Conservation (phyloP, 768 basidiomycete species). For the Termitomyces sp. region DNA sequence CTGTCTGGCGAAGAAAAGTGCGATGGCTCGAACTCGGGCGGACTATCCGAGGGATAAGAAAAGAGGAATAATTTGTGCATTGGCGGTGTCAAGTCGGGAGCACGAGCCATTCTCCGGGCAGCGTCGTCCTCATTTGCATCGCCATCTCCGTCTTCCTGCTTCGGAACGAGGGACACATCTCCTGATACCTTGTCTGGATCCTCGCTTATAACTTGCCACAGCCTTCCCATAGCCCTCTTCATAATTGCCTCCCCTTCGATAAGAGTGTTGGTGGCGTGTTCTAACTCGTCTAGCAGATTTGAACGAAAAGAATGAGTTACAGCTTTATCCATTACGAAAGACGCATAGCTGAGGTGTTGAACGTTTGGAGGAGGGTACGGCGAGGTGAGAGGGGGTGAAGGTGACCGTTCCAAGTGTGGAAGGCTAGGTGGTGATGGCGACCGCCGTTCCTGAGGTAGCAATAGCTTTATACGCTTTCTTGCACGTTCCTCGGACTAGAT, state of each 20-base stretch:
- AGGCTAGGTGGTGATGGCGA: constrained; percentile 72
- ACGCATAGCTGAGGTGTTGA: constrained; percentile 74
- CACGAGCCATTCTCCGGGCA: constrained; percentile 45
- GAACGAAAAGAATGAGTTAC: constrained; percentile 84
- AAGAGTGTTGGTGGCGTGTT: constrained; percentile 76
- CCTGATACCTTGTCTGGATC: constrained; percentile 44
- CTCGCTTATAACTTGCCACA: constrained; percentile 82
- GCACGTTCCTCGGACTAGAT: constrained; percentile 77
- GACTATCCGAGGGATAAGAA: constrained; percentile 43
- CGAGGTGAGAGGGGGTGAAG: constrained; percentile 71
- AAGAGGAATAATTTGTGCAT: constrained; percentile 67
- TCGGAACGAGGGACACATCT: constrained; percentile 50
- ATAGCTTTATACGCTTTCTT: constrained; percentile 69
- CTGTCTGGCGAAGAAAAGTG: constrained; percentile 63
- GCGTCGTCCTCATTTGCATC: constrained; percentile 40
- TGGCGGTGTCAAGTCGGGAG: constrained; percentile 63
- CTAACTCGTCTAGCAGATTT: constrained; percentile 71
- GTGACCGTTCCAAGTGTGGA: constrained; percentile 72
- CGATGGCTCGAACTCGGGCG: constrained; percentile 46
- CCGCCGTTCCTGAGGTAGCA: constrained; percentile 59
- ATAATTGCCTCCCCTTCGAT: constrained; percentile 80
- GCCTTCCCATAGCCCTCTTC: constrained; percentile 68
- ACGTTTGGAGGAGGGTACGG: constrained; percentile 69
- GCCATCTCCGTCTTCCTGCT: constrained; percentile 68
- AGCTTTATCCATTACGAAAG: constrained; percentile 83